phyloP scores from a whole-genome alignment of 148 eudicot genomes.

The Fagopyrum homotropicum region DNA sequence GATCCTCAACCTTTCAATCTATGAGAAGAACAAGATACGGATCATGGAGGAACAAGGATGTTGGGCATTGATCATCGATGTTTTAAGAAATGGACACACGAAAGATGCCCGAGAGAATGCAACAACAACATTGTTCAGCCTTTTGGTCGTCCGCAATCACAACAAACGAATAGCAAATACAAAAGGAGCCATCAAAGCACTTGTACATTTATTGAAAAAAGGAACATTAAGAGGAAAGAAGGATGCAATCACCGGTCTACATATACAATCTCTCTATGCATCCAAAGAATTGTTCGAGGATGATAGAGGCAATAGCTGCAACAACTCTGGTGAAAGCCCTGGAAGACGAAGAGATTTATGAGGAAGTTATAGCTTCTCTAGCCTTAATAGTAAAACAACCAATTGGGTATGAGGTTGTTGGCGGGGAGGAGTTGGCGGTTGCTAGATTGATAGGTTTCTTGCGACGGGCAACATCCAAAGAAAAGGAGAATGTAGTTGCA shows the following conservation, averaged over 20 bases:
- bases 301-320: constrained; percentile 61
- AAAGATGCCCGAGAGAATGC: constrained; percentile 83
- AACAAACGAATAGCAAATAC: constrained; percentile 58
- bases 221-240: constrained; percentile 81
- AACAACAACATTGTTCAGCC: constrained; percentile 83
- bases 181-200: constrained; percentile 62
- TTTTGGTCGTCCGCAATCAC: constrained; percentile 67
- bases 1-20: constrained; percentile 76
- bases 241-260: constrained; percentile 73
- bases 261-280: constrained; percentile 61
- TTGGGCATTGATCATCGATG: constrained; percentile 48
- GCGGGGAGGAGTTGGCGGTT: constrained; percentile 51
- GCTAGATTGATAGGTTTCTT: constrained; percentile 54
- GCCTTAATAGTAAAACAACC: constrained; percentile 69
- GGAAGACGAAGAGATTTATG: constrained; percentile 51
- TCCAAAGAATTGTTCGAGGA: constrained; percentile 39
- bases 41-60: constrained; percentile 73
- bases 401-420: constrained; percentile 65
- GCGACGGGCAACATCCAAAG: constrained; percentile 70
- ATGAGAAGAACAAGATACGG: constrained; percentile 53
- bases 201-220: constrained; percentile 40
- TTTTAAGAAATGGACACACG: constrained; percentile 55
- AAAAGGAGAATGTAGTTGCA: constrained; percentile 87
- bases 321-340: constrained; percentile 46
- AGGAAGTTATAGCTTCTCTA: constrained; percentile 79